Evolutionary conservation across 2,329 filamentous ascomycete species (phyloP), one percentile per base, ranked within the genome.

Genomic region (Trichoderma gracile): DNA sequence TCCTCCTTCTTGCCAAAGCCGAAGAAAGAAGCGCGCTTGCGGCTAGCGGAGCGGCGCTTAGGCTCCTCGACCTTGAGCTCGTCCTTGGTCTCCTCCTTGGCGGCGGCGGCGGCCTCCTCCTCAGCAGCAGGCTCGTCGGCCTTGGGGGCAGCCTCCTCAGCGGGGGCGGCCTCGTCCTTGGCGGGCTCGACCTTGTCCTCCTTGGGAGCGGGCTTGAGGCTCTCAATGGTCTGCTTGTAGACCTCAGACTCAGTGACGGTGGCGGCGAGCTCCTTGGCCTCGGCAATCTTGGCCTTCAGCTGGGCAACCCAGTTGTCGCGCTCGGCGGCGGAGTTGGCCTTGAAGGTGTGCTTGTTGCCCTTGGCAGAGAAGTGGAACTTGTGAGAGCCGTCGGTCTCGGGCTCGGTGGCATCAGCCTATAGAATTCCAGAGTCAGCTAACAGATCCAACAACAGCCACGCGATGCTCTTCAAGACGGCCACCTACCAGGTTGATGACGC

Each of bases 281-380:
- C 92, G 58, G 88, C 84, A 60, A 91, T 86, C 83, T 93, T 92
- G 73, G 85, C 80, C 86, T 95, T 93, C 71, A 97, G 78, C 74
- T 93, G 90, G 68, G 87, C 81, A 73, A 96, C 86, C 95, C 95
- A 98, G 84, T 90, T 92, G 78, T 97, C 92, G 75, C 94, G 93
- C 81, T 97, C 93, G 66, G 86, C 81, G 55, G 85, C 73, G 73
- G 75, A 89, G 72, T 82, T 74, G 65, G 94, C 92, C 86, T 97
- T 94, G 85, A 99, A 97, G 67, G 86, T 86, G 85, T 97, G 93
- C 87, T 97, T 96, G 81, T 96, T 89, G 71, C 90, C 90, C 79
- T 90, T 88, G 75, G 91, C 80, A 76, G 89, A 91, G 83, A 98
- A 90, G 74, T 87, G 82, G 83, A 99, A 97, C 80, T 95, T 93